phyloP scores from a whole-genome alignment of 2,329 filamentous ascomycete species.

The Raffaelea albimanens region DNA sequence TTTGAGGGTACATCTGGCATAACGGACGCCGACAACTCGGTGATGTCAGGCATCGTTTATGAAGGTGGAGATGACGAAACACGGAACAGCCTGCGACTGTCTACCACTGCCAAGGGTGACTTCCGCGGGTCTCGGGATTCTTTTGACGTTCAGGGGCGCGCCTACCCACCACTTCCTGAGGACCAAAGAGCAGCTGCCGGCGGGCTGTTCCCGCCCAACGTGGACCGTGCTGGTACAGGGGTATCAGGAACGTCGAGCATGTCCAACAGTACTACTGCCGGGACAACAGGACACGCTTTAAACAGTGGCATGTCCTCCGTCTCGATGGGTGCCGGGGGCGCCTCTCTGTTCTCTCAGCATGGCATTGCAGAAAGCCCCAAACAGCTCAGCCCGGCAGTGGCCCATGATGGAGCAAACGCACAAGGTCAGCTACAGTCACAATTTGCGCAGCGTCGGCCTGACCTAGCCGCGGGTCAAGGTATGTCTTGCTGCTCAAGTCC shows the following conservation, averaged over 20 bases:
- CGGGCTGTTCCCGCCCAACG: constrained; percentile 54
- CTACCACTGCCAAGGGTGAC: constrained; percentile 53
- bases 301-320: constrained; percentile 42
- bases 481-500: constrained; percentile 27
- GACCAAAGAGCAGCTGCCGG: constrained; percentile 31
- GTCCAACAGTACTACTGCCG: constrained; percentile 30
- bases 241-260: constrained; percentile 44
- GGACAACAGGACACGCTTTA: constrained; percentile 27
- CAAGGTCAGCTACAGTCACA: constrained; percentile 44
- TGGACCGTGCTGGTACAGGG: constrained; percentile 42
- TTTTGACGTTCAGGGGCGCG: not conserved
- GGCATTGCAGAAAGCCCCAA: constrained; percentile 82
- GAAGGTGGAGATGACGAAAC: constrained; percentile 51
- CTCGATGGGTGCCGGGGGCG: constrained; percentile 34
- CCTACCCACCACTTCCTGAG: constrained; percentile 50
- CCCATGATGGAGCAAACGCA: not conserved
- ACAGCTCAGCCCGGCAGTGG: constrained; percentile 55
- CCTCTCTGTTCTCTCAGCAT: constrained; percentile 57
- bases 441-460: constrained; percentile 46
- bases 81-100: constrained; percentile 57
- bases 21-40: constrained; percentile 34
- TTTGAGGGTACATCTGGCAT: constrained; percentile 21
- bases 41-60: constrained; percentile 48
- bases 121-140: not conserved
- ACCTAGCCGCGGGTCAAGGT: constrained; percentile 29